A percentile compares a stretch with the other conserved stretches of the same genome.
These are phyloP conservation scores for Penicillium brevicompactum DNA, from an alignment of 2,329 filamentous ascomycete species.

Conservation along the genomic window DNA sequence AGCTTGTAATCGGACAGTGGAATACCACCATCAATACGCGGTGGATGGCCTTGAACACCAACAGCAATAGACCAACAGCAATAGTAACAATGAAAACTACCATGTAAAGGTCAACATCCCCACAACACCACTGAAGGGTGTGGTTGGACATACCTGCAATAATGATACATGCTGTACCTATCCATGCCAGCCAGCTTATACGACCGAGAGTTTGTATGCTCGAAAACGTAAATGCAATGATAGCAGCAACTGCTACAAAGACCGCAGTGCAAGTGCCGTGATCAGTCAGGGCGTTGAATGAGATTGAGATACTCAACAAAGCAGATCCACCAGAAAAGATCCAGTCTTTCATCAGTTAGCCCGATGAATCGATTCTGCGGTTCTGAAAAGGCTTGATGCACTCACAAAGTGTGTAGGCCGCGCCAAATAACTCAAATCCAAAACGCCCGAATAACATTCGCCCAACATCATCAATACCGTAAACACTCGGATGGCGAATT, in stretches of 20 bases:
- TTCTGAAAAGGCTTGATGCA: not conserved
- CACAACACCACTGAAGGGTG: not conserved
- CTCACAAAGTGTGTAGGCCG: constrained; percentile 1
- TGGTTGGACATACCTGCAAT: constrained; percentile 1
- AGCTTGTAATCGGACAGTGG: not conserved
- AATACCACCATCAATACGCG: not conserved
- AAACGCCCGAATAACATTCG: constrained; percentile 5
- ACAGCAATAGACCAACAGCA: not conserved
- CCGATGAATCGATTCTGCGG: not conserved
- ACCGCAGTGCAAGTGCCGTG: constrained; percentile 9
- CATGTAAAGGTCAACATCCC: not conserved
- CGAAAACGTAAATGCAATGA: constrained; percentile 4
- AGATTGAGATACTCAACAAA: constrained; percentile 11
- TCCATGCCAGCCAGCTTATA: constrained; percentile 12
- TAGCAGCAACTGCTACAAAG: constrained; percentile 11
- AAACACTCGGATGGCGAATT: constrained; percentile 1
- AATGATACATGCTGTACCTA: constrained; percentile 1
- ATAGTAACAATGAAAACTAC: not conserved
- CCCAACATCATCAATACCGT: constrained; percentile 10
- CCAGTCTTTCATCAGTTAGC: not conserved
- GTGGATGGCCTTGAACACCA: not conserved
- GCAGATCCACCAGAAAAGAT: constrained; percentile 8
- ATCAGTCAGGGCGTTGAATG: constrained; percentile 6
- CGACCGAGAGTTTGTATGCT: constrained; percentile 11
- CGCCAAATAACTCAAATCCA: constrained; percentile 1